Base-by-base conservation (phyloP, 352 stramenopile species). In the Pythium myriotylum region DNA sequence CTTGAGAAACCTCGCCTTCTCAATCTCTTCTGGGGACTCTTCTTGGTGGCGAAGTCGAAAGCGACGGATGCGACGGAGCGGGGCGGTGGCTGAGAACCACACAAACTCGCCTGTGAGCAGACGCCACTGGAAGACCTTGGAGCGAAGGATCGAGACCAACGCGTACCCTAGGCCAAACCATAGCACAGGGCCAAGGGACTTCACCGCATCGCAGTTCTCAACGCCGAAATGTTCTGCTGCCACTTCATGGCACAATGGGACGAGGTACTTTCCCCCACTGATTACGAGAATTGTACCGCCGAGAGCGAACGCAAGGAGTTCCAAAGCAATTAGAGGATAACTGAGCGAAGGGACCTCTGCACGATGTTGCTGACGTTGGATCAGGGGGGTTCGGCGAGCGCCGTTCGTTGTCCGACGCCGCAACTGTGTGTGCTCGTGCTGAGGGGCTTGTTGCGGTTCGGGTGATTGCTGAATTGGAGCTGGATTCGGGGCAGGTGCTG, bases 161-260 rank as follows among this genome's bases (percentile, higher is more conserved):
- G 60, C 37, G 54, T 86, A 88, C 2, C 81, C 81, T 33, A 80
- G 33, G 10, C 50, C 61, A 45, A 91, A 91, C 81, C 81, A 91
- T 22, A 86, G 52, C 29, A 84, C 37, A 8, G 81, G 72, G 5
- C 72, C 67, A 3, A 89, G 39, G 19, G 68, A 67, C 27, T 75
- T 62, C 23, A 84, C 52, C 17, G 59, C 54, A 17, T 76, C 43
- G n/a, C 58, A 74, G 23, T 59, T 67, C 12, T 72, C 65, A 3
- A 59, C 33, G 0, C 71, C 62, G 23, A 79, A 67, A 24, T 76
- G 66, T n/a, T 71, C 54, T 7, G 58, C 43, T 3, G 59, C 54
- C 23, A 76, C 26, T 1, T 61, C 55, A 7, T 64, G 59, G 0
- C 42, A 68, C 10, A 74, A 52, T 10, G 73, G 73, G 17, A 78